Evolutionary conservation across 768 basidiomycete genomes (phyloP), one percentile per base, ranked within the genome.

Genomic region (Mycena sanguinolenta): DNA sequence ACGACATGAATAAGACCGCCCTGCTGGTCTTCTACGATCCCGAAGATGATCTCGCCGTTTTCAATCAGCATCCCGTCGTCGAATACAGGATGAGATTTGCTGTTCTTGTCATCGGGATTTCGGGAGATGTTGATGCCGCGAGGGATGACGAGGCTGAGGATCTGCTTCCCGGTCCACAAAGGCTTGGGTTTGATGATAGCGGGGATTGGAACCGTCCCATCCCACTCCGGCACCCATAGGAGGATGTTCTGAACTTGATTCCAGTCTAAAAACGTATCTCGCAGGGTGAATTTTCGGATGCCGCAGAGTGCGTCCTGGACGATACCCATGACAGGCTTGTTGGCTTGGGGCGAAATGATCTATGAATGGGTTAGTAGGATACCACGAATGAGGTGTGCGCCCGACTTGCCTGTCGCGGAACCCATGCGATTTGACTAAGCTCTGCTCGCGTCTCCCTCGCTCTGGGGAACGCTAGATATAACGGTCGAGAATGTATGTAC

Each of bases 261-360:
- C 96, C 96, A 98, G 74, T 99, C 98, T 78, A 98, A 83, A 84
- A 99, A 98, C 19, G 91, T 90, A 78, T 99, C 98, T 27, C 97
- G 95, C 9, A 99, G 84, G 0, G 98, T 99, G 79, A 99, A 95
- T 81, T 99, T 99, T 64, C 98, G 92, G 63, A 99, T 92, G 77
- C 98, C 98, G 77, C 96, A 98, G 0, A 99, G 91, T 0, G 98
- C 98, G 78, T 99, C 98, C 80, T 99, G 98, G 34, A 99, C 97
- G 75, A 99, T 99, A 69, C 96, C 98, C 97, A 99, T 99, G 76
- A 98, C 97, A 21, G 97, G 97, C 82, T 98, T 98, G 84, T 99
- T 99, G 59, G 97, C 97, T 87, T 99, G 98, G 0, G 98, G 97
- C 9, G 97, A 99, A 73, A 99, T 96, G 76, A 99, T 99, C 95